These are phyloP conservation scores for Gossypium anomalum DNA, from an alignment of 345 rosid species.

Conservation along the genomic window DNA sequence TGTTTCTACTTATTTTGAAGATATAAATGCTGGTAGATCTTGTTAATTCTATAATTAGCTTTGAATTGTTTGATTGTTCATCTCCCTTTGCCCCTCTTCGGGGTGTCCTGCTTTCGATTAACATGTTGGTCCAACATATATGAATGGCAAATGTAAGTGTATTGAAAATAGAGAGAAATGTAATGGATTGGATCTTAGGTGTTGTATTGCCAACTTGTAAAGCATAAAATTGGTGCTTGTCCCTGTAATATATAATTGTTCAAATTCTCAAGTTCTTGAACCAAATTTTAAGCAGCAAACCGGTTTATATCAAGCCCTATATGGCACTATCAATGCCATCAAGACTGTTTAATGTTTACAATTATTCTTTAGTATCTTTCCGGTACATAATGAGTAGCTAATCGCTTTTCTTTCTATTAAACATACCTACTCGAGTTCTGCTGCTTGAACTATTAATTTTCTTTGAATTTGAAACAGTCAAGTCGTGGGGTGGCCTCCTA, in stretches of 20 bases:
- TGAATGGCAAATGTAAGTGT: background rate
- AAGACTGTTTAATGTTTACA: background rate
- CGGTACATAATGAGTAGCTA: background rate
- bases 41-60: background rate
- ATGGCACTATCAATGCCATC: background rate
- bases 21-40: background rate
- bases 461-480: constrained; percentile 43
- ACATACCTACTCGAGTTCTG: background rate
- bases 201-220: background rate
- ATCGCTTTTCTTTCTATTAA: background rate
- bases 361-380: background rate
- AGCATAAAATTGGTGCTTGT: background rate
- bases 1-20: background rate
- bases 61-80: background rate
- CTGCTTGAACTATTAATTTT: constrained; percentile 6
- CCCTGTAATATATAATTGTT: background rate
- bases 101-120: background rate
- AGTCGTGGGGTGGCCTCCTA: constrained; percentile 96
- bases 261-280: background rate
- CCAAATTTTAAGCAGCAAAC: background rate
- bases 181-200: background rate
- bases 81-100: background rate
- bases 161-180: background rate
- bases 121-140: background rate
- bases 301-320: background rate